Percentiles rank a stretch among this genome's conserved stretches.
Evolutionary conservation across 1,139 yeast species (phyloP).

Genomic region (Hyphopichia buzzinii): DNA sequence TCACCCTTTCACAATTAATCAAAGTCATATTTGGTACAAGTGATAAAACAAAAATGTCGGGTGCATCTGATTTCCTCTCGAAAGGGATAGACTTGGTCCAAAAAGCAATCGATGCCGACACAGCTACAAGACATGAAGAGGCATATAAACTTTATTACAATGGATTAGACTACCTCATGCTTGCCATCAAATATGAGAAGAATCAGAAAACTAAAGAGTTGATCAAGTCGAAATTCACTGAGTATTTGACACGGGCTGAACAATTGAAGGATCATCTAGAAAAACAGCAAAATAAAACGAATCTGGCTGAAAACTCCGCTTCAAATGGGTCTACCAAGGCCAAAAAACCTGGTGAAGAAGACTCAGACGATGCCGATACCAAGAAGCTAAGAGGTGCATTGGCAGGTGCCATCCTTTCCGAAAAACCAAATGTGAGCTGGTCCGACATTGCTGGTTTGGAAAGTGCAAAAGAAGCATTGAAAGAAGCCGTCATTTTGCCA

Average conservation of each 20-base stretch:
- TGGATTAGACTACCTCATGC: slow-evolving; percentile 92
- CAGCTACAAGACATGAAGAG: slow-evolving; percentile 86
- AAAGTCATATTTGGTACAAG: too few relatives aligned
- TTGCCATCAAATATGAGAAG: slow-evolving; percentile 94
- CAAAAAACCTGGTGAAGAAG: slow-evolving; percentile 45
- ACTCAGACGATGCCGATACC: slow-evolving; percentile 76
- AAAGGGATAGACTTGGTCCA: slow-evolving; percentile 94
- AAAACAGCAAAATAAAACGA: slow-evolving; percentile 48
- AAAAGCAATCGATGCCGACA: slow-evolving; percentile 93
- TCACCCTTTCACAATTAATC: too few relatives aligned
- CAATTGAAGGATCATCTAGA: slow-evolving; percentile 89
- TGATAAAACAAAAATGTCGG: too few relatives aligned
- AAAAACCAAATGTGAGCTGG: slow-evolving; percentile 93
- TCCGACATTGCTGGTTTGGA: slow-evolving; percentile 95
- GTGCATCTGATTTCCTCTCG: slow-evolving; percentile 78
- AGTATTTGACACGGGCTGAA: slow-evolving; percentile 90
- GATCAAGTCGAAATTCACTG: slow-evolving; percentile 85
- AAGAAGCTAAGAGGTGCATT: slow-evolving; percentile 89
- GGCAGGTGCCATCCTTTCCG: slow-evolving; percentile 88
- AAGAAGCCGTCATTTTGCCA: slow-evolving; percentile 96
- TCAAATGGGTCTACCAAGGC: slow-evolving; percentile 62
- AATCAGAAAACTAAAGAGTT: slow-evolving; percentile 86
- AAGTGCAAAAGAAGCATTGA: slow-evolving; percentile 90
- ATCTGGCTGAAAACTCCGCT: slow-evolving; percentile 49
- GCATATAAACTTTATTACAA: slow-evolving; percentile 92